Evolutionary conservation across 1,284 basidiomycete genomes (phyloP), one percentile per base, ranked within the genome.

Genomic region (Microbotryum silenes-acaulis): DNA sequence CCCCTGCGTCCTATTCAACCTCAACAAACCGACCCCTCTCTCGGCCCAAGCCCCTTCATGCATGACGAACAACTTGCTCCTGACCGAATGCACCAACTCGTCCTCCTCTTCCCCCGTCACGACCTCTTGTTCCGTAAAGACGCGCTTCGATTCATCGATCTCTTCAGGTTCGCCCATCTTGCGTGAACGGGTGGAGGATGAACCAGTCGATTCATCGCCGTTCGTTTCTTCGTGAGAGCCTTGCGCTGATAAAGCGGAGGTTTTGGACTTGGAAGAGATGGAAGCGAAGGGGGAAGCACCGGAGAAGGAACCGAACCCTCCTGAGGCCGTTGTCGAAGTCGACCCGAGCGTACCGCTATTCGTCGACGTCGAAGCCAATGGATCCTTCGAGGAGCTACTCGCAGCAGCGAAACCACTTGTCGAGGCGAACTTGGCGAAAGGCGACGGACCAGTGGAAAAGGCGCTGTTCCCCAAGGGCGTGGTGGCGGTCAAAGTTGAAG

Each of bases 21-120:
- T 65, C 29, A 72, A 50, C 51, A 62, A 57, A 8, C 71, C 71
- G 25, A 61, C 63, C 14, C 71, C 71, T 51, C 70, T 46, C 61
- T 72, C 71, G 44, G 60, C 66, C 67, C 68, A 72, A 14, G 64
- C 57, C 8, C 62, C 64, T 4, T 67, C 68, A 18, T 65, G 55
- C 59, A 71, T 67, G n/a, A 63, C 67, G 45, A 57, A 72, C 54
- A 72, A 55, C 58, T 71, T 72, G 25, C 62, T 62, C 48, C 69
- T 42, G 3, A 69, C 62, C 29, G 54, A 58, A 53, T 67, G 71
- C 50, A 71, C 53, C 10, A 57, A 57, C 50, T 68, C 60, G 49
- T 72, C 71, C 31, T 61, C 60, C 59, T 72, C 71, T 51, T 72
- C 71, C 10, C 71, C 71, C 42, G 71, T 72, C 18, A 64, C 50